These are phyloP conservation scores for Apiotrichum veenhuisii DNA, from an alignment of 1,284 basidiomycete species.

Conservation along the genomic window DNA sequence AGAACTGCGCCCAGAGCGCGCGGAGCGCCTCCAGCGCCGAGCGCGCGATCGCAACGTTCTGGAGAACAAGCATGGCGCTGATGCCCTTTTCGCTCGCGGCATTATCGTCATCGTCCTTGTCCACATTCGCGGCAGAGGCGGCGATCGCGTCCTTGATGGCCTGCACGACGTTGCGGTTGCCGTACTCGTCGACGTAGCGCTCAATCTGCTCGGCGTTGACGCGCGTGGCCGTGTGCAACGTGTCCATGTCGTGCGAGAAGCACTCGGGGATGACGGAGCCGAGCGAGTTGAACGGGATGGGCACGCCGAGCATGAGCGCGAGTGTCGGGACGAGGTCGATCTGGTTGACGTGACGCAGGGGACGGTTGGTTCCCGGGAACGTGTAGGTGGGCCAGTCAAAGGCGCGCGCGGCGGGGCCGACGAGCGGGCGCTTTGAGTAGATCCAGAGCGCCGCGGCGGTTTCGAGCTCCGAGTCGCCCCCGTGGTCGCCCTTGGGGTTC, in stretches of 20 bases:
- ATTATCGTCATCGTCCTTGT: neutral
- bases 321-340: conserved; percentile 91
- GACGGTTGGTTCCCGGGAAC: conserved; percentile 60
- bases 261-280: conserved; percentile 87
- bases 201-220: conserved; percentile 75
- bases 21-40: conserved; percentile 69
- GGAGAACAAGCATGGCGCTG: conserved; percentile 3
- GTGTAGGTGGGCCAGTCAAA: conserved; percentile 53
- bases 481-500: conserved; percentile 92
- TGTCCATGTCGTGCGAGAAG: conserved; percentile 54
- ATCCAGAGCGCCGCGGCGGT: conserved; percentile 86
- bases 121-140: neutral
- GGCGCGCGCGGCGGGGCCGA: conserved; percentile 43
- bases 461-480: conserved; percentile 83
- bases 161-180: conserved; percentile 65
- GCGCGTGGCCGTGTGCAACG: conserved; percentile 62
- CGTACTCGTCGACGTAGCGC: conserved; percentile 73
- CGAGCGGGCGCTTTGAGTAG: conserved; percentile 61
- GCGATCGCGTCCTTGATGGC: conserved; percentile 1
- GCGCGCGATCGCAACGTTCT: conserved; percentile 56
- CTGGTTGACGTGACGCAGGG: conserved; percentile 75
- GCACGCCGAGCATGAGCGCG: conserved; percentile 84
- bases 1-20: conserved; percentile 92
- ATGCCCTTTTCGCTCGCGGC: too few species aligned
- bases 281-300: conserved; percentile 93